Base-by-base conservation (phyloP, 306 rosid genomes). In the Lotus japonicus region DNA sequence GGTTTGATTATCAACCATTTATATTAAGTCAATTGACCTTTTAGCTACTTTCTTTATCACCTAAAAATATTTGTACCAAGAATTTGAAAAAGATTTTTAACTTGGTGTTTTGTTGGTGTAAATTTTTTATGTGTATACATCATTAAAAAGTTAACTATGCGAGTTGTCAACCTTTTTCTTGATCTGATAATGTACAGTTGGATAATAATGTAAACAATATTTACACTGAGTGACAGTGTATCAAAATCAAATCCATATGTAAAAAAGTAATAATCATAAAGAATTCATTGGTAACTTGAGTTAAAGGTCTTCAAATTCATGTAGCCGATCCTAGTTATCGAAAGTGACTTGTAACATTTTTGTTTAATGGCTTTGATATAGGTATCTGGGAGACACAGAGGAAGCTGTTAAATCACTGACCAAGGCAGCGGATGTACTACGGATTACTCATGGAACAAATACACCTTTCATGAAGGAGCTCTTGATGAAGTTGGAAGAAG, bases 381-480 rank as follows among this genome's bases (percentile, higher is more conserved):
- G 97, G 97, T 75, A 82, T 60, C 81, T 86, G 17, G 87, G 90
- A 45, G 84, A 88, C 15, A 80, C 97, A 0, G 79, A 81, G 53
- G 83, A 79, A 76, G 95, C 88, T 60, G 79, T 91, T 23, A 78
- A 79, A 73, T 86, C 89, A 35, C 73, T 90, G 68, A 80, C 86
- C 44, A 84, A 77, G 80, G 96, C 97, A 0, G 80, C 73, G 58
- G 90, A 88, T 85, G 77, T 86, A 55, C 84, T 92, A 60, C 72
- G 85, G 73, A 71, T 92, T 48, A 90, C 97, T 31, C 98, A 92
- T 72, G 98, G 98, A 52, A 92, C 89, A 28, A 73, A 60, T 23
- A 80, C 89, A 4, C 76, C 84, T 60, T 92, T 92, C 72, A 74
- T 88, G 88, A 86, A 86, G 82, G 94, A 86, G 6, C 90, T 92